Conservation (phyloP, 805 yeast species). For the Yarrowia sp. region DNA sequence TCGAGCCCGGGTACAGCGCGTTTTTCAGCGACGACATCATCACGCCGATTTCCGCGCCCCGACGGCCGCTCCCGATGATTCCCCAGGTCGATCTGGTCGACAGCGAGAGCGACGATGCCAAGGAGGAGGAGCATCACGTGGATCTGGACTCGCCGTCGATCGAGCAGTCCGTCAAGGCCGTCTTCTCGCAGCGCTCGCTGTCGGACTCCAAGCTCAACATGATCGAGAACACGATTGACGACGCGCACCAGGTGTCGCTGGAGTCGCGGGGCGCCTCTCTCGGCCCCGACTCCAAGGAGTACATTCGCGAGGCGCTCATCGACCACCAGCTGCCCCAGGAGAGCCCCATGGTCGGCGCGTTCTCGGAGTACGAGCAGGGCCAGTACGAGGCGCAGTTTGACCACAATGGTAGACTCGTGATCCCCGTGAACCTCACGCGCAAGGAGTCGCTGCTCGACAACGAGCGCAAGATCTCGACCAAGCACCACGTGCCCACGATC, state of each 20-base stretch:
- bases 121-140: not conserved
- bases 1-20: conserved; percentile 7
- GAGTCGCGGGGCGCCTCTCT: not conserved
- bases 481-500: conserved; percentile 29
- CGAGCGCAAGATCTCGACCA: conserved; percentile 36
- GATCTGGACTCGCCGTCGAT: conserved; percentile 1
- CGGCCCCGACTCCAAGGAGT: conserved; percentile 18
- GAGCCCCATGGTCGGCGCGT: conserved; percentile 10
- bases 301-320: conserved; percentile 14
- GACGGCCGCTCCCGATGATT: conserved; percentile 26
- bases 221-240: conserved; percentile 26
- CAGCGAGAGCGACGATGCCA: not conserved
- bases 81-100: conserved; percentile 7
- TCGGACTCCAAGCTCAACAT: conserved; percentile 14
- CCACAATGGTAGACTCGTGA: conserved; percentile 13
- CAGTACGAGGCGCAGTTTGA: conserved; percentile 23
- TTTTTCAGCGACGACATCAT: conserved; percentile 23
- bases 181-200: not conserved
- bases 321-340: conserved; percentile 18
- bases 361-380: conserved; percentile 21
- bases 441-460: conserved; percentile 39
- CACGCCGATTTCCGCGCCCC: conserved; percentile 14
- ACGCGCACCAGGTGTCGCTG: conserved; percentile 11
- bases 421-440: conserved; percentile 31
- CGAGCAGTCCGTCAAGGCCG: conserved; percentile 13